Conservation (phyloP, 2,329 filamentous ascomycete genomes). For the Fusarium liriodendri region DNA sequence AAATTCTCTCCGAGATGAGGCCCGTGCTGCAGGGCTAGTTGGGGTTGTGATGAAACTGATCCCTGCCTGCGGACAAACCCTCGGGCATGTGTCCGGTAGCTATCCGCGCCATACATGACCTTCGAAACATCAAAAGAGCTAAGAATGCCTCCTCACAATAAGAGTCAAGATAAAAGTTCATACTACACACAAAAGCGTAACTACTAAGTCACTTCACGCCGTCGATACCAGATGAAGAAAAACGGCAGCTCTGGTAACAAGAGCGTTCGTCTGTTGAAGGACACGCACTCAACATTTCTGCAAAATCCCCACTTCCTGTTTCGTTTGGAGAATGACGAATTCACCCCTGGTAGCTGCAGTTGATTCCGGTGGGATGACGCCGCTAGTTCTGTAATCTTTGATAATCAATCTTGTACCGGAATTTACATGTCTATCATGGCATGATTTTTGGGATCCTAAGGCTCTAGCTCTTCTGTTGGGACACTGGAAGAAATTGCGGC, state of each 20-base stretch:
- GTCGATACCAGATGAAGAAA: background rate
- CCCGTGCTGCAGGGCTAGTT: background rate
- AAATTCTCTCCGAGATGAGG: background rate
- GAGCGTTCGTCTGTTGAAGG: background rate
- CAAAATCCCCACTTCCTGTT: background rate
- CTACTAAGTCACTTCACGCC: background rate
- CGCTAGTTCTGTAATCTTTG: background rate
- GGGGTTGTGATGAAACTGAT: background rate
- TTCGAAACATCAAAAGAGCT: background rate
- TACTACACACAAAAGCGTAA: background rate
- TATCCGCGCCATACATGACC: background rate
- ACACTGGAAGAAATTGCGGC: background rate
- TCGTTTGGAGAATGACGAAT: background rate
- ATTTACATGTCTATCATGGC: background rate
- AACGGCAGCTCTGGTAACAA: background rate
- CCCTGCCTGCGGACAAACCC: background rate
- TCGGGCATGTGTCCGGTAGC: background rate
- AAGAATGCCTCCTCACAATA: accelerated
- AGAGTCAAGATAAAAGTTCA: background rate
- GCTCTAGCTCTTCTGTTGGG: background rate
- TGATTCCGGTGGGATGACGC: background rate
- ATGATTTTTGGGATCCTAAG: background rate
- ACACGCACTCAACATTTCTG: too few species aligned
- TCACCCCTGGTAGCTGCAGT: background rate
- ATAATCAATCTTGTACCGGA: background rate